These are phyloP conservation scores for Rubroboletus satanas DNA, from an alignment of 768 basidiomycete species.

Conservation along the genomic window DNA sequence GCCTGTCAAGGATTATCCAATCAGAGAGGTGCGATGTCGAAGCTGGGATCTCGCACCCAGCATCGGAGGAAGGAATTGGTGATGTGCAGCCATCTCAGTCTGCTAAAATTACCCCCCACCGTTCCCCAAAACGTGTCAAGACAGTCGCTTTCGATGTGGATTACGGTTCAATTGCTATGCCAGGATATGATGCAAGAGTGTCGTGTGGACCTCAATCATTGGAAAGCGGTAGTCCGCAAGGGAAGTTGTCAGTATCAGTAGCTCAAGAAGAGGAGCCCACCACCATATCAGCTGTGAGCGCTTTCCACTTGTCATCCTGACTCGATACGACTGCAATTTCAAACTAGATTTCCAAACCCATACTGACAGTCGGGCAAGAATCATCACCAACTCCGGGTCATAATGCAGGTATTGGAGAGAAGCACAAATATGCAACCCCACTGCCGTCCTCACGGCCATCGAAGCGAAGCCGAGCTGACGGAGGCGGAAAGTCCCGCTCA, in stretches of 20 bases:
- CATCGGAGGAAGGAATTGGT: not conserved
- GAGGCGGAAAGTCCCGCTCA: conserved; percentile 19
- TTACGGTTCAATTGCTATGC: not conserved
- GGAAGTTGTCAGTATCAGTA: not conserved
- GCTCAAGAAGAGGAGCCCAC: not conserved
- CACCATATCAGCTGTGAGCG: conserved; percentile 1
- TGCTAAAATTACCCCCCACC: not conserved
- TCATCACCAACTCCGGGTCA: not conserved
- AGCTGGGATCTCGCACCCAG: not conserved
- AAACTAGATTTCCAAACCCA: not conserved
- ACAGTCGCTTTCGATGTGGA: not conserved
- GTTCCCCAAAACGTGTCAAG: conserved; percentile 4
- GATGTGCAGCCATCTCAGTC: not conserved
- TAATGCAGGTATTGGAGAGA: conserved; percentile 5
- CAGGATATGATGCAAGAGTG: not conserved
- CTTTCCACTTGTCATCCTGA: not conserved
- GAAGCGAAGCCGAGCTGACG: conserved; percentile 20
- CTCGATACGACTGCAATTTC: not conserved
- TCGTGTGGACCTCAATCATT: not conserved
- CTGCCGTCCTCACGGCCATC: conserved; percentile 13
- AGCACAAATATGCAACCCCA: conserved; percentile 10
- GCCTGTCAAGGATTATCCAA: not conserved
- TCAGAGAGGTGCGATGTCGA: not conserved
- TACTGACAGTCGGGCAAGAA: not conserved
- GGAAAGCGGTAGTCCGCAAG: not conserved